A percentile compares a stretch with the other conserved stretches of the same genome.
phyloP scores from a whole-genome alignment of 1,284 basidiomycete species.

The Microbotryomycetes sp. region DNA sequence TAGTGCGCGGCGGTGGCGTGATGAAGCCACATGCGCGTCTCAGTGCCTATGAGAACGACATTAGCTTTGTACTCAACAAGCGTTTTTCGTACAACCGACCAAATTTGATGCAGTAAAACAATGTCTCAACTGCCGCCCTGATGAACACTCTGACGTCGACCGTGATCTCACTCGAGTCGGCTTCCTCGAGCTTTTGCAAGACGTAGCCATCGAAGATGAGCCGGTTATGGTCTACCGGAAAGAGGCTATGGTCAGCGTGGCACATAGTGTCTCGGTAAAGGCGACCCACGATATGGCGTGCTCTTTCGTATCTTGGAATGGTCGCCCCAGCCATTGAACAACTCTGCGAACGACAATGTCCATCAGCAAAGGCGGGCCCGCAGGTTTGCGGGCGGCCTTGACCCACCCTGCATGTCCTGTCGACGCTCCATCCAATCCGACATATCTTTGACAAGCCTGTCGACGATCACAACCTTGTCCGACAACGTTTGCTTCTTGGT shows the following conservation, averaged over 20 bases:
- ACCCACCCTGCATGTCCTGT: not conserved
- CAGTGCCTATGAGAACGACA: not conserved
- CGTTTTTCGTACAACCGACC: not conserved
- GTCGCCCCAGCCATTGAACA: constrained; percentile 4
- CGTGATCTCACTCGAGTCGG: not conserved
- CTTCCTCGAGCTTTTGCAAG: not conserved
- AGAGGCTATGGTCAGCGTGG: not conserved
- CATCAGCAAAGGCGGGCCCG: no score
- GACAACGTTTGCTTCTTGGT: not conserved
- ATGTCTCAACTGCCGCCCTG: not conserved
- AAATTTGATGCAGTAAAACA: not conserved
- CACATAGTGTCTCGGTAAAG: not conserved
- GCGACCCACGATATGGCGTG: not conserved
- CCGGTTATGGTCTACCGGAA: not conserved
- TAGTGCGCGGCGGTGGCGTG: not conserved
- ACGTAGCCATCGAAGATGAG: not conserved
- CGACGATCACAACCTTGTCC: not conserved
- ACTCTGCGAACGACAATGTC: no score
- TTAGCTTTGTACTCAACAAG: not conserved
- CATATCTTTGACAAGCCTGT: not conserved
- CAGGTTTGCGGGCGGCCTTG: not conserved
- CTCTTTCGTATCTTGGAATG: not conserved
- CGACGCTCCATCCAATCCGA: not conserved
- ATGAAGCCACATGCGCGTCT: not conserved
- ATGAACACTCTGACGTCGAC: not conserved